Evolutionary conservation across 768 basidiomycete genomes (phyloP), one percentile per base, ranked within the genome.

Genomic region (Xerocomellus intermedius): DNA sequence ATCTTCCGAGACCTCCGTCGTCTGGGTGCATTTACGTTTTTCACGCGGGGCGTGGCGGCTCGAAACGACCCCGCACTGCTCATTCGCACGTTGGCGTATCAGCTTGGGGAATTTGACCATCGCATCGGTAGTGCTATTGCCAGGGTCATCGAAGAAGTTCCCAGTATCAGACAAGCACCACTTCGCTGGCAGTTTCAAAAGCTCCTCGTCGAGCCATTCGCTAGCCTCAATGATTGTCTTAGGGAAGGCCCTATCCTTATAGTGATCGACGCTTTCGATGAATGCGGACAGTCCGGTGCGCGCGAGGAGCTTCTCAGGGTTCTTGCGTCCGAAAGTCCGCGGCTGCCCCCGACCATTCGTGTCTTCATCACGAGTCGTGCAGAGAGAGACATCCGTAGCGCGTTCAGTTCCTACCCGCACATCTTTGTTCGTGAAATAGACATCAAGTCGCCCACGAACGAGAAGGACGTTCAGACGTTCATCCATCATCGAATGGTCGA

Each of bases 241-340:
- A 56, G 52, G 54, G 65, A 54, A 36, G 70, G 70, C 0, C 69
- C 70, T 7, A 60, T 69, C 26, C 48, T 74, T 17, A 35, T 74
- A 10, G 48, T 75, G n/a, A 71, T 74, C 48, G 73, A 74, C 30
- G 71, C 70, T 4, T 59, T 74, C 1, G 74, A 74, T 39, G 74
- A 74, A 54, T 75, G 73, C 22, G 60, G 57, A 14, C 59, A 60
- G 17, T 59, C 64, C 4, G 21, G 39, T 5, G 52, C 59, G 8
- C 64, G 72, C 16, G 61, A 66, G 22, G 68, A 64, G n/a, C 60
- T 74, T 17, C 54, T 74, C 22, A 56, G 24, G n/a, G 43, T 72
- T 5, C 49, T 74, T n/a, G 64, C 58, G 5, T 62, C 63, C 12
- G 66, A 69, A 50, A 60, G 57, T 42, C 17, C 35, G 1, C 55